Base-by-base conservation (phyloP, 768 basidiomycete species). In the Pleurotus djamor region DNA sequence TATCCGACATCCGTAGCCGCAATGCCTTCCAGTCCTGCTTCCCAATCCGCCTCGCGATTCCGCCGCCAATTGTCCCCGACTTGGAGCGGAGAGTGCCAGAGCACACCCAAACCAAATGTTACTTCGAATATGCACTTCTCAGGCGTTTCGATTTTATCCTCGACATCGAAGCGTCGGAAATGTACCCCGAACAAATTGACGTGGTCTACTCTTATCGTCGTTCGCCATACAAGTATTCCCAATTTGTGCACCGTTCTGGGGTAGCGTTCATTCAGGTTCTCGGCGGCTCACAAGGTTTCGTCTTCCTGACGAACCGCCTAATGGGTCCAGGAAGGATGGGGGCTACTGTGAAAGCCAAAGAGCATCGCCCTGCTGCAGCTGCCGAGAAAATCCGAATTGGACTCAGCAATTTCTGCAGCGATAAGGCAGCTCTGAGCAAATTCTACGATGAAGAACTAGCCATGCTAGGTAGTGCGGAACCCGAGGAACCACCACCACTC, bases 1-100 rank as follows among this genome's bases (percentile, higher is more conserved):
- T 98, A 69, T 83, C 86, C 71, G 93, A 95, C 67, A 88, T 97
- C 61, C 83, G 87, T 35, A 82, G 86, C 32, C 86, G 88, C 61
- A 96, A 93, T 64, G 88, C 94, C 0, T 98, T 96, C 74, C 94
- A 98, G 64, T 91, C 92, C 3, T 94, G 93, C 66, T 91, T 86
- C 70, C 91, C 93, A 1, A 83, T 98, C 51, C 83, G 82, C 1
- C 83, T 96, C n/a, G 85, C 82, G 0, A 68, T 93, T 3, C 79
- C 86, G 0, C 93, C 94, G 3, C 95, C 95, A 0, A 67, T 81
- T 16, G 77, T 91, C 5, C 79, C 83, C 10, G 85, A 91, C 62
- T 71, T 92, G 4, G 86, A 88, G 45, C 82, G 80, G 59, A 80
- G 87, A 33, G 77, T 92, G 4, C 83, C 88, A 1, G 85, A 91